Evolutionary conservation across 169 alveolate species (phyloP), one percentile per base, ranked within the genome.

Genomic region (Cryptosporidium andersoni): DNA sequence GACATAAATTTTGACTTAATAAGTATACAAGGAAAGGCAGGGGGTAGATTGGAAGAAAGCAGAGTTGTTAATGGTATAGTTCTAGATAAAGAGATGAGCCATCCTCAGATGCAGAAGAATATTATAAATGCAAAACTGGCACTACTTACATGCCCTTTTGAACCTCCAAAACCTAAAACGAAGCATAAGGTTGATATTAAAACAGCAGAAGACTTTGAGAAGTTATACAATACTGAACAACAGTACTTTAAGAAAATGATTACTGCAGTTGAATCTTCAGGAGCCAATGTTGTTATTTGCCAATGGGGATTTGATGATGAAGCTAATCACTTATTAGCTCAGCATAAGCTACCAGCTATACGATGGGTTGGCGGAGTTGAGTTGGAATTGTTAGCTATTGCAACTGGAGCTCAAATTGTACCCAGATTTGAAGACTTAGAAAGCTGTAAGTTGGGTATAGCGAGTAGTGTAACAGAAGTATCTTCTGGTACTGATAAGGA

Each of bases 291-390:
- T 43, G 98, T 96, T 14, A 95, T 98, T 47, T 98, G 99, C 82
- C 99, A 97, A 90, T 98, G 99, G 99, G 99, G 99, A 42, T 98
- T 98, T 81, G 99, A 97, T 91, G 99, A 97, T 90, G 99, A 98
- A 91, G 99, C 98, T 4, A 96, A 96, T 89, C 97, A 97, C 81
- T 66, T 96, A 65, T 91, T 96, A 51, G 81, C 92, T 66, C 92
- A 82, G 89, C 93, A 93, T 94, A 91, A 92, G 37, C 90, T 95
- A 1, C 98, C 99, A 16, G 98, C 99, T 12, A 98, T 98, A 25
- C 93, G 99, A 88, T 98, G 99, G 99, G 99, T 98, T 12, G 99
- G 99, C 7, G 99, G 99, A 11, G 98, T 97, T 6, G 99, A 98
- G 92, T 94, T 98, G 89, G 99, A 98, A 90, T 95, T 97, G 68